These are phyloP conservation scores for Plasmopara viticola DNA, from an alignment of 352 stramenopile genomes.

Conservation along the genomic window DNA sequence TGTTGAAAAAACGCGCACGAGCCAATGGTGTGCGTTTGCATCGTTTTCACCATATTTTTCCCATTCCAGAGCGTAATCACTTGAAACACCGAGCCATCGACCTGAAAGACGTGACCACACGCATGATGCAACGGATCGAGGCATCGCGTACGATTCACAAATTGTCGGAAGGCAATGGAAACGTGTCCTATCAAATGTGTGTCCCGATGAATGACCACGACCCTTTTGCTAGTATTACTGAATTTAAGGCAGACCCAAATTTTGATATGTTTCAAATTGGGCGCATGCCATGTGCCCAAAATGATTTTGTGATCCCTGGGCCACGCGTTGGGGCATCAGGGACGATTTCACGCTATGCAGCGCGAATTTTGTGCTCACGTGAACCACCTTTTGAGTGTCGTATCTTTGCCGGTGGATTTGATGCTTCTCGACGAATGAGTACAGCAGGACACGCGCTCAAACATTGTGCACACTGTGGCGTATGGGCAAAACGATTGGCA, in stretches of 20 bases:
- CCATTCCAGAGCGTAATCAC: conserved; percentile 4
- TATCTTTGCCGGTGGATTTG: conserved; percentile 66
- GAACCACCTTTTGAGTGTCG: conserved; percentile 59
- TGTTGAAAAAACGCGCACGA: conserved; percentile 33
- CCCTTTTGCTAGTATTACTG: conserved; percentile 45
- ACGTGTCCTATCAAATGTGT: conserved; percentile 45
- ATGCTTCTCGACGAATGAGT: conserved; percentile 41
- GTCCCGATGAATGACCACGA: conserved; percentile 68
- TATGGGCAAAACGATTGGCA: conserved; percentile 48
- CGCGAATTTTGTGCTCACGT: conserved; percentile 53
- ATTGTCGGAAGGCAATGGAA: conserved; percentile 6
- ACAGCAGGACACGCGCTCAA: conserved; percentile 65
- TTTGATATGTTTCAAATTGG: conserved; percentile 81
- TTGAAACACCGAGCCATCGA: conserved; percentile 22
- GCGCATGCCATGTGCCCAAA: conserved; percentile 64
- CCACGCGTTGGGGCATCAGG: conserved; percentile 64
- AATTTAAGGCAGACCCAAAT: conserved; percentile 42
- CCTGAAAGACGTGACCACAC: conserved; percentile 41
- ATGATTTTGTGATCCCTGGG: conserved; percentile 74
- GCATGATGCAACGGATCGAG: conserved; percentile 53
- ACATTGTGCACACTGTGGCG: conserved; percentile 37
- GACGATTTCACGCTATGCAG: conserved; percentile 70
- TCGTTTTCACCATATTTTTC: conserved; percentile 56
- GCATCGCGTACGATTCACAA: conserved; percentile 11
- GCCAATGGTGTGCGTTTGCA: conserved; percentile 49